phyloP scores from a whole-genome alignment of 1,284 basidiomycete species.

The Cryptococcus wingfieldii region DNA sequence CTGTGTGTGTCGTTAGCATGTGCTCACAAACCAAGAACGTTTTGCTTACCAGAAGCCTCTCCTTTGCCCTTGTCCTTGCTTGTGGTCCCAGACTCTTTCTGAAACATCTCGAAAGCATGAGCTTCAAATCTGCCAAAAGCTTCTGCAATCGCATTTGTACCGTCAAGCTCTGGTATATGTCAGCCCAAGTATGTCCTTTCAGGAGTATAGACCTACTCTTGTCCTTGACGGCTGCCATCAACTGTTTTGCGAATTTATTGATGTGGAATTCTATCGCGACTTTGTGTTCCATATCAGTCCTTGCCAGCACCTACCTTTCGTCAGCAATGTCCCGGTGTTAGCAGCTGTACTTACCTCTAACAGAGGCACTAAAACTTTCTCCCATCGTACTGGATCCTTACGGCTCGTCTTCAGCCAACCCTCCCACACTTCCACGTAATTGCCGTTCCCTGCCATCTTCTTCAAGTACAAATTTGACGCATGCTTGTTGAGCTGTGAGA shows the following conservation, averaged over 20 bases:
- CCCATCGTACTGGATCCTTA: conserved; percentile 26
- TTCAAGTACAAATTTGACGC: conserved; percentile 25
- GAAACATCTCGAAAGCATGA: conserved; percentile 15
- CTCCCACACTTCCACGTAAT: conserved; percentile 20
- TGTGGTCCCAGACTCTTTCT: conserved; percentile 1
- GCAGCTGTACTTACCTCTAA: conserved; percentile 16
- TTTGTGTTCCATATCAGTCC: conserved; percentile 36
- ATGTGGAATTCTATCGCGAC: conserved; percentile 24
- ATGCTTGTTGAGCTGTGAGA: conserved; percentile 14
- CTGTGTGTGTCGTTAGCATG: not conserved
- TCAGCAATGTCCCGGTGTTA: not conserved
- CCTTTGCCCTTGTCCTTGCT: conserved; percentile 3
- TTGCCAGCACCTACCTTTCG: conserved; percentile 21
- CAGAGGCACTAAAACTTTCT: conserved; percentile 21
- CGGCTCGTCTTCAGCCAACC: conserved; percentile 21
- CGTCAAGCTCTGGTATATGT: not conserved
- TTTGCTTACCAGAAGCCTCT: conserved; percentile 8
- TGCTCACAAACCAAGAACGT: not conserved
- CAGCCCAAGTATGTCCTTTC: not conserved
- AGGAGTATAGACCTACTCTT: conserved; percentile 11
- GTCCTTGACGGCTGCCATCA: conserved; percentile 14
- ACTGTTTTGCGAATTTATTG: conserved; percentile 10
- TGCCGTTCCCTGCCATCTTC: conserved; percentile 28
- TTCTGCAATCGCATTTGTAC: conserved; percentile 13
- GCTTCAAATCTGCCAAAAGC: conserved; percentile 19